These are phyloP conservation scores for Lactarius sp. DNA, from an alignment of 768 basidiomycete species.

Conservation along the genomic window DNA sequence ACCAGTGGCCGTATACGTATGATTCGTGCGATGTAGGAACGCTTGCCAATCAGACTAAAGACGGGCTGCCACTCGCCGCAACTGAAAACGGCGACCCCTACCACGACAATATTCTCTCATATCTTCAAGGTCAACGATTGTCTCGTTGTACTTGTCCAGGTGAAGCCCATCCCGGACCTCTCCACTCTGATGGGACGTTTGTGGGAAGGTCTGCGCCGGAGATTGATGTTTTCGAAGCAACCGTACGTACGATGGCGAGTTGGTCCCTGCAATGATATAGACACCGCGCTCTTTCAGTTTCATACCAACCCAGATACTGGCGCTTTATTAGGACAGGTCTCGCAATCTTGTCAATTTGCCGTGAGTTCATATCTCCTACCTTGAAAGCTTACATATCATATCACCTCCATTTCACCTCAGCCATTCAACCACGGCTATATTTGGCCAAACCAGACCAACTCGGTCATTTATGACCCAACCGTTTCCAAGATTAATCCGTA, in stretches of 20 bases:
- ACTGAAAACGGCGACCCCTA: slow-evolving; percentile 53
- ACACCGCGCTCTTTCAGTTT: neutral
- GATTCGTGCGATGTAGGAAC: slow-evolving; percentile 94
- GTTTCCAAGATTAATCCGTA: slow-evolving; percentile 46
- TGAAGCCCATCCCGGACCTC: slow-evolving; percentile 50
- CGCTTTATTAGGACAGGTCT: slow-evolving; percentile 7
- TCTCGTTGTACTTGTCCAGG: slow-evolving; percentile 34
- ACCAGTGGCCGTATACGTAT: slow-evolving; percentile 79
- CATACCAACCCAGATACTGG: neutral
- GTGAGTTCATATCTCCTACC: slow-evolving; percentile 8
- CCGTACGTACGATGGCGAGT: slow-evolving; percentile 21
- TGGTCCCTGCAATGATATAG: neutral
- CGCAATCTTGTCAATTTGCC: slow-evolving; percentile 25
- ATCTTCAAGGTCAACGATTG: slow-evolving; percentile 69
- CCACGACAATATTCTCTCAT: slow-evolving; percentile 59
- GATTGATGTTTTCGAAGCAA: slow-evolving; percentile 66
- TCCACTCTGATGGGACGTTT: slow-evolving; percentile 48
- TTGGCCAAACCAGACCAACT: neutral
- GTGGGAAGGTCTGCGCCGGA: slow-evolving; percentile 66
- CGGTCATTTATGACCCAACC: neutral
- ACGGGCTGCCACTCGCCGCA: slow-evolving; percentile 59
- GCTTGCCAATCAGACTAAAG: slow-evolving; percentile 71
- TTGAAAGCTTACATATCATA: neutral
- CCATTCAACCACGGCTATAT: slow-evolving; percentile 23
- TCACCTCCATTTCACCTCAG: neutral